phyloP scores from a whole-genome alignment of 805 yeast species.

The Middelhovenomyces tepae region DNA sequence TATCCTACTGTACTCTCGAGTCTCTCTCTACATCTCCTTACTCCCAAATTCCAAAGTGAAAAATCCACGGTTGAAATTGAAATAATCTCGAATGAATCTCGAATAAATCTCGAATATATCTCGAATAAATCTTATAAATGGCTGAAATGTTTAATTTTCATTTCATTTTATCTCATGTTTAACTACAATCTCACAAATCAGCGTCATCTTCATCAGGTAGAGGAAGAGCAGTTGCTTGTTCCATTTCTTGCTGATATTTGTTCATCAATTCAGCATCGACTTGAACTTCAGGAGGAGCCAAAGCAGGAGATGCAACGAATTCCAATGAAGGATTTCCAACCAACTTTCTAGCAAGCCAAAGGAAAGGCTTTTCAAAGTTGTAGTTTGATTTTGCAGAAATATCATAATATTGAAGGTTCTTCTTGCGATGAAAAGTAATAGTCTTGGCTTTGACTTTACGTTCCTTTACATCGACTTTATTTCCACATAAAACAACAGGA shows the following conservation, averaged over 20 bases:
- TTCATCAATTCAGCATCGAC: slow-evolving; percentile 95
- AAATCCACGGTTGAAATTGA: too few species aligned
- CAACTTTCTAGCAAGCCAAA: slow-evolving; percentile 99
- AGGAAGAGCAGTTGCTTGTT: slow-evolving; percentile 98
- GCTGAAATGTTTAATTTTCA: too few species aligned
- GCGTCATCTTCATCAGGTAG: slow-evolving; percentile 99
- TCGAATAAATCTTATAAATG: too few species aligned
- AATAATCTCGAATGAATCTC: too few species aligned
- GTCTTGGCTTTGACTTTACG: slow-evolving; percentile 99
- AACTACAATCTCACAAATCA: slow-evolving; percentile 90
- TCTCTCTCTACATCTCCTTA: too few species aligned
- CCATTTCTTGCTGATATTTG: slow-evolving; percentile 99
- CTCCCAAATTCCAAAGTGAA: too few species aligned
- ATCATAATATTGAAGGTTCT: slow-evolving; percentile 98
- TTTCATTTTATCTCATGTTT: too few species aligned
- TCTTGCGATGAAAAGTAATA: slow-evolving; percentile 99
- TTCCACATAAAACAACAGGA: slow-evolving; percentile 98
- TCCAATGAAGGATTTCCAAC: slow-evolving; percentile 97
- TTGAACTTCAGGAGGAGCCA: slow-evolving; percentile 98
- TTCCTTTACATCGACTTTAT: slow-evolving; percentile 99
- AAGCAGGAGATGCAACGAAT: slow-evolving; percentile 98
- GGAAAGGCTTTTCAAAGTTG: slow-evolving; percentile 99
- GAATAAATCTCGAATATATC: too few species aligned
- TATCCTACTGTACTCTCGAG: too few species aligned
- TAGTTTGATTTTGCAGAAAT: slow-evolving; percentile 99